Base-by-base conservation (phyloP, 2,329 filamentous ascomycete genomes). In the Ophiostoma himal-ulmi region DNA sequence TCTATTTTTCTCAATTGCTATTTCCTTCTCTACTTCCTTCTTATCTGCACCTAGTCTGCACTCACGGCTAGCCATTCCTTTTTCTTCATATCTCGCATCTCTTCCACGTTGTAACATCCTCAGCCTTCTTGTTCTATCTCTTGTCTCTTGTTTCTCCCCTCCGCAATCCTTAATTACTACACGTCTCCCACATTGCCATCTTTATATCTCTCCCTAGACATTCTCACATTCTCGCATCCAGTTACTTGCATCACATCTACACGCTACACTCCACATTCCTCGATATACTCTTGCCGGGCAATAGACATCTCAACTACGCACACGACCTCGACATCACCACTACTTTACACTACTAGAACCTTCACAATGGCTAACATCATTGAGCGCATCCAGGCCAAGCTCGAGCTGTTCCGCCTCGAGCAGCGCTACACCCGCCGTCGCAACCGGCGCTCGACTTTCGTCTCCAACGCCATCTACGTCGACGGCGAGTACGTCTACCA, bases 401-500 rank as follows among this genome's bases (percentile, higher is more conserved):
- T 96, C 76, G 93, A 98, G 84, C 88, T 98, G 77, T 95, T 96
- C 85, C 92, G 93, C 68, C 89, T 98, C 75, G 94, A 98, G 83
- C 91, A 97, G 83, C 91, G 93, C 76, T 98, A 98, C 84, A 96
- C 94, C 68, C 91, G 91, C 77, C 91, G 93, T 78, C 93, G 94
- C 77, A 82, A 88, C 76, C 92, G 94, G 76, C 92, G 94, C 79
- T 94, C 89, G 70, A 95, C 92, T 72, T 97, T 96, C 80, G 89
- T 91, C 77, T 93, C 91, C 77, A 93, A 92, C 77, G 94, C 93
- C 39, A 86, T 92, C 79, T 98, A 98, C 80, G 91, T 97, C 74
- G 92, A 98, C 78, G 95, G 94, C 81, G 94, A 97, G 83, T 97
- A 97, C 82, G 85, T 97, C 79, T 96, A 93, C 84, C 85, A 88